Base-by-base conservation (phyloP, 148 eudicot genomes). In the Vaccinium corymbosum region DNA sequence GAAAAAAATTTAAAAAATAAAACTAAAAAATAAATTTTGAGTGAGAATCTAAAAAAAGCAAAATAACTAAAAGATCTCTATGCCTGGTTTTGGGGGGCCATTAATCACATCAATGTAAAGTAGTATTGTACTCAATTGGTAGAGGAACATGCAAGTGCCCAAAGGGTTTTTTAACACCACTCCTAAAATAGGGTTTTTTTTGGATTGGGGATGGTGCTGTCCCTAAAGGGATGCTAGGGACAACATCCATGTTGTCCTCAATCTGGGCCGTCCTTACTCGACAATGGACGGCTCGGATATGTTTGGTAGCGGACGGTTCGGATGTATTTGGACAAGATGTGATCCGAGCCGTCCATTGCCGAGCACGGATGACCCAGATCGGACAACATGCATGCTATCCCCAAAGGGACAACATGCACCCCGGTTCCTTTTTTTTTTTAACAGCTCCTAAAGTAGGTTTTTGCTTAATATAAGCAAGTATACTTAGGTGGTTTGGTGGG, bases 81-180 rank as follows among this genome's bases (percentile, higher is more conserved):
- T 74, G 27, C 85, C 79, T 76, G 80, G 81, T 82, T 85, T 85
- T 70, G 25, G 46, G 46, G 83, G 76, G 48, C 84, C 50, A 83
- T 52, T 80, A 82, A 87, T 90, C 89, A 90, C 90, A 84, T 90
- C 90, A 86, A 73, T 79, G 59, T 38, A 90, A 88, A 88, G 90
- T 80, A 82, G 25, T 73, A 42, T 78, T 71, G 13, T 25, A 66
- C 70, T 66, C 32, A 25, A 66, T 25, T 62, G 72, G 32, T 4
- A 22, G 17, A 1, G 7, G 73, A 68, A 27, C 6, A 27, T 27
- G 27, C 27, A 12, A 27, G 73, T 68, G 38, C 38, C 53, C 73
- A 68, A 68, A 68, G 38, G 38, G 17, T 35, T 68, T 68, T 68
- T 22, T 13, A 68, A 68, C 38, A 68, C 42, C 73, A 13, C 73